Base-by-base conservation (phyloP, 176 grass and related monocot genomes). In the Aegilops umbellulata region DNA sequence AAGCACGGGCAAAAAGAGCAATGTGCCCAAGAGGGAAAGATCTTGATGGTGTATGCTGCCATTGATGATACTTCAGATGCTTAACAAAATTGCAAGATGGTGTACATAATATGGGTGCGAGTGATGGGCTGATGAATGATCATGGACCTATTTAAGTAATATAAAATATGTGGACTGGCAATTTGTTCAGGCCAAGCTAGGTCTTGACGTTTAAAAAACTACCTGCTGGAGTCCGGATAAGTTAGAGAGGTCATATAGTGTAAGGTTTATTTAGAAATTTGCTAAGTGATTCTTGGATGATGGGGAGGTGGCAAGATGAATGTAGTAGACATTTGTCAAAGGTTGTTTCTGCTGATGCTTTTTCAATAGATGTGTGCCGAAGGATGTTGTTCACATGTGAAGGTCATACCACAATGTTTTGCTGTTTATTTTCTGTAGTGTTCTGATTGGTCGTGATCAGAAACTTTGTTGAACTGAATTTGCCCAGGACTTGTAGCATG, bases 21-120 rank as follows among this genome's bases (percentile, higher is more conserved):
- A 84, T 19, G 2, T 20, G 60, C 8, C 17, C 57, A 60, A 58
- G 5, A 69, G 16, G 57, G 57, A 0, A 76, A 32, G n/a, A 84
- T 65, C 60, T 84, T 84, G 20, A 60, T 63, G 34, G 58, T 39
- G 57, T 63, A 79, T 25, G 34, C 60, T 53, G 72, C 49, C 76
- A 79, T 79, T 22, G 17, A 11, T 69, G 11, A 39, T 24, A 42
- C 55, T 16, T 23, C 7, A 10, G 22, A 14, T 86, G 47, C 71
- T 30, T 20, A 46, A 46, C 55, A 35, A 80, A n/a, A 39, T 23
- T 26, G 36, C 3, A 63, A 34, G 11, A 42, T 27, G 51, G 12
- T 63, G 1, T 47, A 31, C 8, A 73, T 25, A 58, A 15, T 73
- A 36, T 63, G 23, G 1, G 16, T 42, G 77, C 63, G 53, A 11